Conservation (phyloP, 2,329 filamentous ascomycete genomes). For the Kalmusia sp. region DNA sequence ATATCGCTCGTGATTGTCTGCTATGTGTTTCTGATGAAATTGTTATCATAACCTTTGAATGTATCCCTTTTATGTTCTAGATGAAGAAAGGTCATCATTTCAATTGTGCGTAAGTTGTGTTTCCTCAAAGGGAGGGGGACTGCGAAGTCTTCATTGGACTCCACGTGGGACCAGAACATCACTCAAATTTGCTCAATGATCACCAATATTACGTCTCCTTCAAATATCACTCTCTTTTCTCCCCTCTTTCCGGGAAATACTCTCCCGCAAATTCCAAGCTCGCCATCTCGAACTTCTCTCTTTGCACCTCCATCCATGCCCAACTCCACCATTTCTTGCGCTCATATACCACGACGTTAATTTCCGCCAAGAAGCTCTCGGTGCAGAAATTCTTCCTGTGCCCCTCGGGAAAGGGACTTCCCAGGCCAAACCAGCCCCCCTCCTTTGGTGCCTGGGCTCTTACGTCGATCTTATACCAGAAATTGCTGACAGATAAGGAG, state of each 20-base stretch:
- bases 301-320: slow-evolving; percentile 49
- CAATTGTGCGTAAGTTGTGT: too few relatives aligned
- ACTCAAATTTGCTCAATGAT: too few relatives aligned
- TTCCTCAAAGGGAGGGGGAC: too few relatives aligned
- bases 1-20: slow-evolving; percentile 9
- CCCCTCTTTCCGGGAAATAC: slow-evolving; percentile 53
- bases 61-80: too few relatives aligned
- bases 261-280: slow-evolving; percentile 59
- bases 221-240: slow-evolving; percentile 41
- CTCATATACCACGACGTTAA: slow-evolving; percentile 53
- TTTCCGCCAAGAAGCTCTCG: slow-evolving; percentile 55
- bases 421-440: slow-evolving; percentile 53
- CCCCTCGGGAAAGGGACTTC: slow-evolving; percentile 55
- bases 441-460: slow-evolving; percentile 50
- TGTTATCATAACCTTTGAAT: too few relatives aligned
- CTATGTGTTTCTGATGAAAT: neutral
- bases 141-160: too few relatives aligned
- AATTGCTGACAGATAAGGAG: slow-evolving; percentile 45
- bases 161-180: too few relatives aligned
- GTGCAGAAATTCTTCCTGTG: slow-evolving; percentile 53
- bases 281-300: slow-evolving; percentile 51
- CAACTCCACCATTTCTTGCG: slow-evolving; percentile 42
- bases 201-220: too few relatives aligned
- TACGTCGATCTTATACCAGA: slow-evolving; percentile 51
- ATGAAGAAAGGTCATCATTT: too few relatives aligned